Conservation (phyloP, 139 green algal genomes). For the Coelastrella sp. region DNA sequence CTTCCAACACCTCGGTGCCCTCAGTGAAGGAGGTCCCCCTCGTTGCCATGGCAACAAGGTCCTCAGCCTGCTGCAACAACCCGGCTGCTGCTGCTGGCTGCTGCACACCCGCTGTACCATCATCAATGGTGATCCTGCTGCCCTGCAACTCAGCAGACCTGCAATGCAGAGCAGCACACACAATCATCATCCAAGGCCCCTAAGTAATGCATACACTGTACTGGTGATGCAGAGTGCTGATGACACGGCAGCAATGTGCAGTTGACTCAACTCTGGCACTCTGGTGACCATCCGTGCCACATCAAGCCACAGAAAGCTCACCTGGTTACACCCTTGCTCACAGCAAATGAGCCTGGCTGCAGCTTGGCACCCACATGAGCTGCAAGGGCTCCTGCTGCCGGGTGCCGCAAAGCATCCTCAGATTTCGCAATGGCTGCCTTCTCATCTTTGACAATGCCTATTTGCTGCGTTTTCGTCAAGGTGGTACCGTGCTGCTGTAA, state of each 20-base stretch:
- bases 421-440: background rate
- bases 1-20: background rate
- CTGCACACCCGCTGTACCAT: background rate
- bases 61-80: background rate
- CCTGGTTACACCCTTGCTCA: background rate
- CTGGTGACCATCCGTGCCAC: no score
- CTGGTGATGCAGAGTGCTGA: no score
- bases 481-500: conserved; percentile 22
- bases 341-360: background rate
- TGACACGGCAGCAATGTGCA: background rate
- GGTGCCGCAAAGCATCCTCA: background rate
- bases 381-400: background rate
- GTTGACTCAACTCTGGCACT: background rate
- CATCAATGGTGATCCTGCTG: background rate
- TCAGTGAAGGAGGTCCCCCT: background rate
- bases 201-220: no score
- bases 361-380: background rate
- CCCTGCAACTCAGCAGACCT: background rate
- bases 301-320: no score
- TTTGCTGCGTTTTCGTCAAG: background rate
- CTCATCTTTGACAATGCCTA: background rate
- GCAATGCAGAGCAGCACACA: background rate
- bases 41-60: background rate
- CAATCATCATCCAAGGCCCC: background rate
- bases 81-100: background rate